These are phyloP conservation scores for Lentinus tigrinus DNA, from an alignment of 768 basidiomycete species.

Conservation along the genomic window DNA sequence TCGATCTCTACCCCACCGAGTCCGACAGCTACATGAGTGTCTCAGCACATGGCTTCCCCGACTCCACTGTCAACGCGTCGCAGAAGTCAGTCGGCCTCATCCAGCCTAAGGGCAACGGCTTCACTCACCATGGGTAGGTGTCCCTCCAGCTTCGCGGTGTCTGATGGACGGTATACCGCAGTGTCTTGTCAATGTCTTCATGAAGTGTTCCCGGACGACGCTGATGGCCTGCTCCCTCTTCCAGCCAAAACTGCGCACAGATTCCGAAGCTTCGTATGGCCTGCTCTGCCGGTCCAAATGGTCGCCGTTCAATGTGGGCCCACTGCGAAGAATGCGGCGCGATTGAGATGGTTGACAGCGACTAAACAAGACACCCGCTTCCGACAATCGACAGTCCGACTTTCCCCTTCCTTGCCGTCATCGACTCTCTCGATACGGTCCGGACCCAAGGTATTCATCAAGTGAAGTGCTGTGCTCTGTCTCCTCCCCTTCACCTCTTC, in stretches of 20 bases:
- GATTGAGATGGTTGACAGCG: constrained; percentile 83
- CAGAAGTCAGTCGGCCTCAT: constrained; percentile 57
- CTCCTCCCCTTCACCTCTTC: constrained; percentile 7
- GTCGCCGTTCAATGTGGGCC: constrained; percentile 82
- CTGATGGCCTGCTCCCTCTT: not conserved
- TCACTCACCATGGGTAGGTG: constrained; percentile 74
- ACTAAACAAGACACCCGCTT: constrained; percentile 34
- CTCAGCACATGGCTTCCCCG: constrained; percentile 37
- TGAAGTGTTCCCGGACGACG: not conserved
- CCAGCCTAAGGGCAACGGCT: constrained; percentile 54
- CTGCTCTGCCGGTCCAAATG: constrained; percentile 66
- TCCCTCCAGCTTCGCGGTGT: not conserved
- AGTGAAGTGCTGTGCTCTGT: constrained; percentile 1
- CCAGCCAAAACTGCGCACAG: constrained; percentile 68
- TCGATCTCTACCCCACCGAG: constrained; percentile 61
- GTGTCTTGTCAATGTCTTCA: not conserved
- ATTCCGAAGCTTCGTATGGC: constrained; percentile 83
- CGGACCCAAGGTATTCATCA: not conserved
- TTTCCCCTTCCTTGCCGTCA: not conserved
- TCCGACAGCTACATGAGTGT: constrained; percentile 46
- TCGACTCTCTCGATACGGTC: not conserved
- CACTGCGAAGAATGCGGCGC: constrained; percentile 88
- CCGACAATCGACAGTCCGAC: not conserved
- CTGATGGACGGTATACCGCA: not conserved
- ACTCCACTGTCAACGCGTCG: constrained; percentile 36